phyloP scores from a whole-genome alignment of 257 asterid genomes.

The Przewalskia tangutica region DNA sequence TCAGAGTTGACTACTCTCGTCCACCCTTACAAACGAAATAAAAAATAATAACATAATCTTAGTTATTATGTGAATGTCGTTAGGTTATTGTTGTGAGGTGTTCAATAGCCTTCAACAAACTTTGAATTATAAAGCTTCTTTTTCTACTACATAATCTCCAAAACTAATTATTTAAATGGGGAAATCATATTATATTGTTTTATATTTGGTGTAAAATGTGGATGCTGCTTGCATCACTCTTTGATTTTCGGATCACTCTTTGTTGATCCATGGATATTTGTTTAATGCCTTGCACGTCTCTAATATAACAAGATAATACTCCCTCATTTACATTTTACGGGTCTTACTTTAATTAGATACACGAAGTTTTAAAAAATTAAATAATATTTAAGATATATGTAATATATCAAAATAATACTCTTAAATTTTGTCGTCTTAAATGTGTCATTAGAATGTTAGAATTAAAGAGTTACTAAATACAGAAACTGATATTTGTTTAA shows the following conservation, averaged over 20 bases:
- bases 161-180: neutral
- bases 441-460: too few species aligned
- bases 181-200: neutral
- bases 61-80: conserved; percentile 7
- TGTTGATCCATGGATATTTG: neutral
- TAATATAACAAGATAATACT: neutral
- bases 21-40: neutral
- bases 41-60: neutral
- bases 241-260: neutral
- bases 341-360: too few species aligned
- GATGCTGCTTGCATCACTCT: neutral
- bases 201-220: neutral
- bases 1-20: conserved; percentile 4
- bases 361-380: too few species aligned
- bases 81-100: conserved; percentile 37
- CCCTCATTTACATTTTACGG: too few species aligned
- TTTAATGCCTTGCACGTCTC: neutral
- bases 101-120: conserved; percentile 40
- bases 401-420: too few species aligned
- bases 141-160: neutral
- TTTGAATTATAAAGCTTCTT: conserved; percentile 17
- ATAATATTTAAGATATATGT: too few species aligned
- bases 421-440: too few species aligned
- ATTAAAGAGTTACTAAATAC: too few species aligned
- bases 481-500: too few species aligned